Evolutionary conservation across 2,329 filamentous ascomycete species (phyloP), one percentile per base, ranked within the genome.

Genomic region (Cordyceps pruinosa): DNA sequence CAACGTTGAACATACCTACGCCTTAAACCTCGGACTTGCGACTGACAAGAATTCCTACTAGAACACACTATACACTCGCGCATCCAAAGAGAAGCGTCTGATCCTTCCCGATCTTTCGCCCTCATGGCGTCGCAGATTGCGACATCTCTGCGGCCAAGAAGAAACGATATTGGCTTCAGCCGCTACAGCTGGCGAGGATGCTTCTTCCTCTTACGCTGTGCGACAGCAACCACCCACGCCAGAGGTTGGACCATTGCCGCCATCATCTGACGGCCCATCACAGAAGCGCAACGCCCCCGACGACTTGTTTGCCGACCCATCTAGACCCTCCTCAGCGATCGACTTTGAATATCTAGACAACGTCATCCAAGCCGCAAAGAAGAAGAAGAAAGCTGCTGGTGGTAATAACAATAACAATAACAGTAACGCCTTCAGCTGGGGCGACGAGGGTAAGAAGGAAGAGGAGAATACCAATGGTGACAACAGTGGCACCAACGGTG

Each of bases 281-380:
- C 42, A 46, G 19, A 42, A 21, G 6, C 32, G 42, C 5, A 47
- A 19, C 1, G 47, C 62, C 9, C n/a, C 48, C 19, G 49, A 58
- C 28, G 59, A 58, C 26, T 47, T 62, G 26, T 61, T 64, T 8
- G 48, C 53, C 17, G 64, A 65, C 30, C 64, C 63, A 5, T 26
- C 23, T 10, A 32, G 50, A 6, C 65, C 69, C 35, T 60, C 69
- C 9, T 46, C 44, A 15, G 10, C 45, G 8, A 57, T 66, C 19
- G 64, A 67, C 54, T 65, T 61, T 58, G 34, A 45, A 30, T 63
- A 57, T 5, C 57, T 57, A 39, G 58, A 62, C 17, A 62, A 61
- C 32, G 54, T 62, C 17, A 51, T 58, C 17, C 42, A 60, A 51
- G 60, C 25, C 23, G 63, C 61, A 34, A 66, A 66, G 47, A 65